Evolutionary conservation across 2,329 filamentous ascomycete species (phyloP).

Genomic region (Celoporthe dispersa): DNA sequence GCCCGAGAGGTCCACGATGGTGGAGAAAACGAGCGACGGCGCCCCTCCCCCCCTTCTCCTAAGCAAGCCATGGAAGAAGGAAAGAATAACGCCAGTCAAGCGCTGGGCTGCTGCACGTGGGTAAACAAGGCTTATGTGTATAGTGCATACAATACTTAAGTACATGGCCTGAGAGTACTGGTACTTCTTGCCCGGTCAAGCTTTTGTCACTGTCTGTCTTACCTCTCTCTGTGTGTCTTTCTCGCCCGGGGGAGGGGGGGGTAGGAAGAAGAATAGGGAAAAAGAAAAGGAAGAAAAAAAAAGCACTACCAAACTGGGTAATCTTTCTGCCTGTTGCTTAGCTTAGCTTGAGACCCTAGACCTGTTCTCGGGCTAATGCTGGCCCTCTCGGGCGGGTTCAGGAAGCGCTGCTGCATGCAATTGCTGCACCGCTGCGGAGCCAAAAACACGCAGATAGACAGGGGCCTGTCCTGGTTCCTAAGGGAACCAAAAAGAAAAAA

Average conservation of each 20-base stretch:
- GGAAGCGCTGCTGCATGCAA: not conserved
- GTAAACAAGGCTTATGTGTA: not conserved
- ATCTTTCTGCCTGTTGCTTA: not conserved
- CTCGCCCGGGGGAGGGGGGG: too few species aligned
- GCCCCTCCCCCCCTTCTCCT: not conserved
- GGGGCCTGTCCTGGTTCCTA: not conserved
- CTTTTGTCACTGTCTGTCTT: not conserved
- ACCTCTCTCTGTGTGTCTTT: too few species aligned
- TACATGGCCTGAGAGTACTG: not conserved
- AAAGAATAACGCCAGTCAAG: not conserved
- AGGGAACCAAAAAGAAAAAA: not conserved
- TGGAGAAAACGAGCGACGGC: not conserved
- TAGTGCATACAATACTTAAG: not conserved
- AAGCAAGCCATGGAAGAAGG: not conserved
- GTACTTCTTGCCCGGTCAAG: not conserved
- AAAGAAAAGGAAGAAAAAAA: not conserved
- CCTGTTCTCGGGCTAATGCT: not conserved
- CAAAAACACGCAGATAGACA: not conserved
- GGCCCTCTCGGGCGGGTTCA: not conserved
- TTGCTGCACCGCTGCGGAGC: slow-evolving; percentile 3
- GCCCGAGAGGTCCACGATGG: not conserved
- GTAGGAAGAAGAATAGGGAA: too few species aligned
- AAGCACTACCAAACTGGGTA: not conserved
- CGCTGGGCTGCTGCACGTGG: not conserved
- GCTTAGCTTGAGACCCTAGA: not conserved